Evolutionary conservation across 2,329 filamentous ascomycete genomes (phyloP), one percentile per base, ranked within the genome.

Genomic region (Botrytis porri): DNA sequence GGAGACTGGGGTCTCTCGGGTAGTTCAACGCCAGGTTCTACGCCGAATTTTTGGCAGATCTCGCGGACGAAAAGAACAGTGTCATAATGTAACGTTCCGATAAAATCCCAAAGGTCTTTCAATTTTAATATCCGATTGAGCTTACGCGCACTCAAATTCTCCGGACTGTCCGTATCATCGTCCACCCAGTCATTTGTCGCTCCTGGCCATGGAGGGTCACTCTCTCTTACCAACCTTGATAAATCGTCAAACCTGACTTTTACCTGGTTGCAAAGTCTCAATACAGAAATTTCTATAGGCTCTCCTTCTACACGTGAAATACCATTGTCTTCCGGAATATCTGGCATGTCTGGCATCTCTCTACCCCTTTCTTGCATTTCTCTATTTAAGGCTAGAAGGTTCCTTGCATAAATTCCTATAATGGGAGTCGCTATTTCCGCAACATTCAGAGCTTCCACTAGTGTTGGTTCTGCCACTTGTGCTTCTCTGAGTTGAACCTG

Each of bases 181-280:
- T 67, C 65, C 29, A 41, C 25, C 65, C 65, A 67, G 9, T 57
- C 48, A 67, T 57, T n/a, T 41, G 65, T 37, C 25, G 65, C 32
- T 57, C 48, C 65, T 41, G 57, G 48, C 48, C 45, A 67, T 6
- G 25, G 9, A 16, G 65, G 48, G 7, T 16, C 35, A 25, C 8
- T 41, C 16, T 22, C 25, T 22, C 25, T 29, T 29, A 32, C 48
- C 48, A 57, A 18, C 3, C 25, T 41, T 32, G 18, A 29, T 39
- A 67, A 9, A 57, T 54, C 10, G 1, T 41, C 0, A 22, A 54
- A 41, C 14, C 48, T 41, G 2, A 16, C 10, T 29, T 4, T 20
- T 4, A 32, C 4, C 10, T 16, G 5, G 18, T 14, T 6, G 25
- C 22, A n/a, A 16, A 29, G 16, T 57, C 64, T 32, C 6, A 41